Conservation (phyloP, 495 filamentous ascomycete genomes). For the Penicillium cosmopolitanum region DNA sequence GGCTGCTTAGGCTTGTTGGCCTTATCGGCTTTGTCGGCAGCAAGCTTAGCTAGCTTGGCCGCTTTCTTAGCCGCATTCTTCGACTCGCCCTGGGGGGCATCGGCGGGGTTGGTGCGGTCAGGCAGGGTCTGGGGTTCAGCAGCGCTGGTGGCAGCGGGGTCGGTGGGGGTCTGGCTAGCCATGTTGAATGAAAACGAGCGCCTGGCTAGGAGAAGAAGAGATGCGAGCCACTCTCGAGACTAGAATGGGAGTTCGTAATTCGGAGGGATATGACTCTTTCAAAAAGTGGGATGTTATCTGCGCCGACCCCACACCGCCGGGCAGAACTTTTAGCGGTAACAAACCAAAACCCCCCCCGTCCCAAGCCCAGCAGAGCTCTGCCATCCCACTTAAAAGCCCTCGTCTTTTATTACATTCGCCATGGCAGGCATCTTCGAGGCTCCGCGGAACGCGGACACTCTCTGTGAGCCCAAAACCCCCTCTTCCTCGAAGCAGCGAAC, state of each 20-base stretch:
- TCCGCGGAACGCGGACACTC: conserved; percentile 80
- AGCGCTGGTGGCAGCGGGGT: conserved; percentile 30
- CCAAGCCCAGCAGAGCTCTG: conserved; percentile 37
- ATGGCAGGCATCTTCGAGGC: conserved; percentile 93
- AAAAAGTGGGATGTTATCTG: conserved; percentile 51
- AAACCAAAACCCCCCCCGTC: conserved; percentile 34
- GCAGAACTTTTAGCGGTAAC: conserved; percentile 53
- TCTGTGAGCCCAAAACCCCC: conserved; percentile 59
- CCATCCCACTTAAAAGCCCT: conserved; percentile 32
- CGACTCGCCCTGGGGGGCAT: conserved; percentile 54
- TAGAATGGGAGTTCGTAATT: conserved; percentile 20
- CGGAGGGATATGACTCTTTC: conserved; percentile 30
- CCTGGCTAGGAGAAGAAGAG: conserved; percentile 25
- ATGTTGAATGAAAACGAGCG: conserved; percentile 34
- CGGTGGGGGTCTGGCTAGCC: conserved; percentile 44
- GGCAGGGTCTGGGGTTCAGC: conserved; percentile 41
- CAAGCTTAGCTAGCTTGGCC: conserved; percentile 66
- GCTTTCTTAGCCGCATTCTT: conserved; percentile 78
- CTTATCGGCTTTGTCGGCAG: conserved; percentile 70
- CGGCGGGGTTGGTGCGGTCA: conserved; percentile 48
- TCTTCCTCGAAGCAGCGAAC: conserved; percentile 13
- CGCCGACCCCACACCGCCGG: conserved; percentile 41
- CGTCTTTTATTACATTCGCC: conserved; percentile 29
- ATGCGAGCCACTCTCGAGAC: conserved; percentile 21
- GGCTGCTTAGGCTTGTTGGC: conserved; percentile 40